Base-by-base conservation (phyloP, 1,139 yeast genomes). In the Scheffersomyces illinoinensis region DNA sequence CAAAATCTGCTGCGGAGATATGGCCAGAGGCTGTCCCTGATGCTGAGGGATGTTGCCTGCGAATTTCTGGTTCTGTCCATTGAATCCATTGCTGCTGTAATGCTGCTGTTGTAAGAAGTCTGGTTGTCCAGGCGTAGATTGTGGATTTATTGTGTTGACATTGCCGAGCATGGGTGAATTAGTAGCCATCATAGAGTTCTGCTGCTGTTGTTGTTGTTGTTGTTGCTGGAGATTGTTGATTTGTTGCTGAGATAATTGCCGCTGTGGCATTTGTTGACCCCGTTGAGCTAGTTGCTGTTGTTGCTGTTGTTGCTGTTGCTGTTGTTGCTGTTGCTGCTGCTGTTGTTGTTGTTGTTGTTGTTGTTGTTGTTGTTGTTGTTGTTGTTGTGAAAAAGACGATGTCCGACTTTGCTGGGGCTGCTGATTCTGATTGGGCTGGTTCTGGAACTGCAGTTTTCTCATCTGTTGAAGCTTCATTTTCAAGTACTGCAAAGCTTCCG, bases 401-500 rank as follows among this genome's bases (percentile, higher is more conserved):
- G 47, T 21, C 47, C 43, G 10, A 17, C 26, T 51, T 20, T 52
- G 56, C n/a, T 57, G 59, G 18, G 39, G 56, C 10, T 39, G 53
- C 18, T 26, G 54, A 50, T 26, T 26, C 48, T 52, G 54, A 14
- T 24, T 18, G n/a, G 54, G 54, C 56, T 14, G 58, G 55, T 23
- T 55, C 54, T 58, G 68, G 56, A 49, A 57, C 39, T 57, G 68
- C 57, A 70, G 72, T 58, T 60, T 80, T 62, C 79, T 77, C 72
- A 79, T 69, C 60, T 81, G 78, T 57, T 78, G 80, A 64, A 83
- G 73, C 59, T 79, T 82, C 70, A 77, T 69, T 64, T 81, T 85
- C 62, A 82, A 74, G 61, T 76, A 79, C 55, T 81, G 85, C 49
- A 84, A 72, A 0, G 86, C 86, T 61, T 85, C 88, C 0, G 87